These are phyloP conservation scores for Rhodomyrtus tomentosa DNA, from an alignment of 345 rosid genomes.

Conservation along the genomic window DNA sequence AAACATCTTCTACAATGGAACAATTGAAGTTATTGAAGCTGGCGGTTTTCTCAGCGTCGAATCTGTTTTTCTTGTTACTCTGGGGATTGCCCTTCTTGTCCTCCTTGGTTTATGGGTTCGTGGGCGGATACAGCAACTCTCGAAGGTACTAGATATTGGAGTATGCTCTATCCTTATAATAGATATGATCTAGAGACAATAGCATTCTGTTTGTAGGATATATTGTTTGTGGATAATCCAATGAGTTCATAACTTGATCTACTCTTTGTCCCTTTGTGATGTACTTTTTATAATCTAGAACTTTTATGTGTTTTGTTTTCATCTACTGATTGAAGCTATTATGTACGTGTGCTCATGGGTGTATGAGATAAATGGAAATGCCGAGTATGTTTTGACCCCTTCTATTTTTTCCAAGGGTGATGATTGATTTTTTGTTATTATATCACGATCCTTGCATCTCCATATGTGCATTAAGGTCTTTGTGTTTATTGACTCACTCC, in stretches of 20 bases:
- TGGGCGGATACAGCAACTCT: constrained; percentile 49
- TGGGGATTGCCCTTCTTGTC: constrained; percentile 52
- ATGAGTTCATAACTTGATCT: background rate
- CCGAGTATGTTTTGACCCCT: background rate
- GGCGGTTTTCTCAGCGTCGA: constrained; percentile 74
- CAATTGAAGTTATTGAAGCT: constrained; percentile 82
- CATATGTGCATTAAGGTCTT: background rate
- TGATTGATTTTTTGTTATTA: background rate
- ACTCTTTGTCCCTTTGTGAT: background rate
- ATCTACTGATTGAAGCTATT: background rate
- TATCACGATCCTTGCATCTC: background rate
- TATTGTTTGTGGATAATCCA: background rate
- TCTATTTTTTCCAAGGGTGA: background rate
- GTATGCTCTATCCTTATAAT: background rate
- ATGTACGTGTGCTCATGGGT: background rate
- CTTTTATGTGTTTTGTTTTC: background rate
- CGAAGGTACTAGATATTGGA: constrained; percentile 42
- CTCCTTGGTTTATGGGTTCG: constrained; percentile 59
- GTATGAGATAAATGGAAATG: background rate
- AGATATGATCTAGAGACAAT: background rate
- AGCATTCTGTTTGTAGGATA: background rate
- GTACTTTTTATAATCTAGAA: background rate
- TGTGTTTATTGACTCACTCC: background rate
- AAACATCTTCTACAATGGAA: constrained; percentile 69
- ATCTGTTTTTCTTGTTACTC: constrained; percentile 75